Conservation (phyloP, 768 basidiomycete species). For the Boletus rex-veris region DNA sequence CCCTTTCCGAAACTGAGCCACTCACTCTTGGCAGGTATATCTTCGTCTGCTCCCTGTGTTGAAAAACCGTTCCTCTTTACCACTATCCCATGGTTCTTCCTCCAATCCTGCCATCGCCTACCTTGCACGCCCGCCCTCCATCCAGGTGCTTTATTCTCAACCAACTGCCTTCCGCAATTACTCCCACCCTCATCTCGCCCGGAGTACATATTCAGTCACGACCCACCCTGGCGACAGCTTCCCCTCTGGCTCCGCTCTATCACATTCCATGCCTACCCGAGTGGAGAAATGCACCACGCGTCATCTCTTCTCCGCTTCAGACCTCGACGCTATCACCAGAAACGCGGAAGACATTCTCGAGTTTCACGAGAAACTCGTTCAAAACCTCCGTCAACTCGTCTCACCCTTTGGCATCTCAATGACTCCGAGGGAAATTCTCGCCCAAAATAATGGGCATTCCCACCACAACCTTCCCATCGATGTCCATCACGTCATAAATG, state of each 20-base stretch:
- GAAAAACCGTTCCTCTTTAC: slow-evolving; percentile 25
- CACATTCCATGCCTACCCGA: slow-evolving; percentile 17
- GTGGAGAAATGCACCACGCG: slow-evolving; percentile 38
- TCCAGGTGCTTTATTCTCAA: slow-evolving; percentile 41
- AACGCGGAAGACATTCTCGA: slow-evolving; percentile 67
- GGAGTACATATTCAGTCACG: slow-evolving; percentile 7
- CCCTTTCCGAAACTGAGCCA: neutral
- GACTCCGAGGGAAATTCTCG: slow-evolving; percentile 22
- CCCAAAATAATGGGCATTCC: slow-evolving; percentile 1
- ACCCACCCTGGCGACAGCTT: slow-evolving; percentile 17
- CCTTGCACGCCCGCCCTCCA: slow-evolving; percentile 37
- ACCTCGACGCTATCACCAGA: slow-evolving; percentile 57
- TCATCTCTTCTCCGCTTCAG: slow-evolving; percentile 53
- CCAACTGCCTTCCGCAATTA: slow-evolving; percentile 45
- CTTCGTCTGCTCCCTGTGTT: slow-evolving; percentile 54
- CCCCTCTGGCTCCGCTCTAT: slow-evolving; percentile 1
- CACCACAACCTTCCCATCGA: slow-evolving; percentile 31
- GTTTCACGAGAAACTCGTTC: slow-evolving; percentile 66
- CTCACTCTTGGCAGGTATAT: slow-evolving; percentile 52
- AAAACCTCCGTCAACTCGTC: slow-evolving; percentile 48
- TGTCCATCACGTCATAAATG: slow-evolving; percentile 36
- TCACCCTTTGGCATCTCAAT: slow-evolving; percentile 50
- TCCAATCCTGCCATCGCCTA: slow-evolving; percentile 29
- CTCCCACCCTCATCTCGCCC: slow-evolving; percentile 38
- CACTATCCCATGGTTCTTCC: slow-evolving; percentile 21